Conservation (phyloP, 495 filamentous ascomycete genomes). For the Xeromyces bisporus region DNA sequence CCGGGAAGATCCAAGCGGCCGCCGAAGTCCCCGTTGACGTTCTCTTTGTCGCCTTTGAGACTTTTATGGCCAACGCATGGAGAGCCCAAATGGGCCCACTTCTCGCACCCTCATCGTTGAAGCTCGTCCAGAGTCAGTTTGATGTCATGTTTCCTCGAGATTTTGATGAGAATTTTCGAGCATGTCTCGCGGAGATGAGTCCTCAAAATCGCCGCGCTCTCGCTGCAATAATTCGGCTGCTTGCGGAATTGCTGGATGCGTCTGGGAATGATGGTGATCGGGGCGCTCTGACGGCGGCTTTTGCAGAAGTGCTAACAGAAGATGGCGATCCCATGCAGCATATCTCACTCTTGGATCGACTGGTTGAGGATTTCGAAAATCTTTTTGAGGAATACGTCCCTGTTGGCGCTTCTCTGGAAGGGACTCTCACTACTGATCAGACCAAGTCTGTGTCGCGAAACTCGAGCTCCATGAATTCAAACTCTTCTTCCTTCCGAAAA, state of each 20-base stretch:
- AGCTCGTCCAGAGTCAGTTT: constrained; percentile 55
- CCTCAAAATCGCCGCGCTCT: constrained; percentile 89
- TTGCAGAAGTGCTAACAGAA: constrained; percentile 71
- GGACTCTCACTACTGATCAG: constrained; percentile 27
- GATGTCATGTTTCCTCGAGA: constrained; percentile 55
- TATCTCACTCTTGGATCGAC: constrained; percentile 75
- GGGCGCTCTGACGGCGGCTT: constrained; percentile 75
- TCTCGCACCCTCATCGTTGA: constrained; percentile 44
- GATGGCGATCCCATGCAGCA: constrained; percentile 66
- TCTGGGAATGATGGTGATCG: constrained; percentile 87
- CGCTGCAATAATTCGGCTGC: constrained; percentile 63
- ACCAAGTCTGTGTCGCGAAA: constrained; percentile 30
- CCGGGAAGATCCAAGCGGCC: constrained; percentile 52
- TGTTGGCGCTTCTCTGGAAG: constrained; percentile 25
- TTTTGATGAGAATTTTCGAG: constrained; percentile 74
- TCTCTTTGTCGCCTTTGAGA: constrained; percentile 88
- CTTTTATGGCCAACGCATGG: constrained; percentile 83
- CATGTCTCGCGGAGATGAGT: constrained; percentile 57
- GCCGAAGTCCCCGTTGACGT: constrained; percentile 69
- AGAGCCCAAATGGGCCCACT: constrained; percentile 72
- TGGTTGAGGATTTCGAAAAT: constrained; percentile 81
- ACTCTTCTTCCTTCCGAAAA: constrained; percentile 71
- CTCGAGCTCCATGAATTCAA: constrained; percentile 43
- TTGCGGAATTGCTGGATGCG: constrained; percentile 82
- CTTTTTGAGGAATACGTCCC: constrained; percentile 61